Base-by-base conservation (phyloP, 2,329 filamentous ascomycete species). In the Phoma sp. region DNA sequence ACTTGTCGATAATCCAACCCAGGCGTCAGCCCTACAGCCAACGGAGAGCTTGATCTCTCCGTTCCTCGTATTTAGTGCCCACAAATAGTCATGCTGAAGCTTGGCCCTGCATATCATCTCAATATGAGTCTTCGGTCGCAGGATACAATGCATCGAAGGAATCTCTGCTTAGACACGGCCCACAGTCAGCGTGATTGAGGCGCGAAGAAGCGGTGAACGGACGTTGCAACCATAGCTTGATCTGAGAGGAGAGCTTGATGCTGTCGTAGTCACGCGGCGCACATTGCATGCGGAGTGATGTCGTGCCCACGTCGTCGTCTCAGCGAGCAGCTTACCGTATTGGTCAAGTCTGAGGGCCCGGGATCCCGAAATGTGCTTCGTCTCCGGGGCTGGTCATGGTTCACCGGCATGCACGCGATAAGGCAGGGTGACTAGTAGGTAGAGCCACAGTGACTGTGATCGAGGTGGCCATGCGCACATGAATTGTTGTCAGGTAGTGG, bases 361-460 rank as follows among this genome's bases (percentile, higher is more conserved):
- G 48, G 37, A 37, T 33, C 49, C 49, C 37, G 36, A 21, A 15
- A 31, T 36, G 36, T 31, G 32, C 37, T 24, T 51, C 17, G 46
- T 25, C 32, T 31, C 37, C 35, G 37, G 31, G 25, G 25, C 45
- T 39, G 41, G 37, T 35, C 36, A 43, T 39, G 29, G 36, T 53
- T 67, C 59, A 62, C 60, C 63, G 60, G 61, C 60, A 60, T 45
- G 49, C 44, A 47, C 57, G 49, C 61, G 58, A 59, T 60, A 63
- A 64, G 57, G 58, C 44, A 45, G 43, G 36, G 52, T 58, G 57
- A 59, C 53, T 55, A 54, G 37, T 33, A 38, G 38, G 37, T 38
- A 38, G 38, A 55, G 41, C n/a, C 41, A 27, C 17, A n/a, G 37
- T 50, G 40, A 55, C 24, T 36, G 46, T 46, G 46, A 46, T 50